Evolutionary conservation across 768 basidiomycete species (phyloP).

Genomic region (Hygrophoropsis aurantiaca): DNA sequence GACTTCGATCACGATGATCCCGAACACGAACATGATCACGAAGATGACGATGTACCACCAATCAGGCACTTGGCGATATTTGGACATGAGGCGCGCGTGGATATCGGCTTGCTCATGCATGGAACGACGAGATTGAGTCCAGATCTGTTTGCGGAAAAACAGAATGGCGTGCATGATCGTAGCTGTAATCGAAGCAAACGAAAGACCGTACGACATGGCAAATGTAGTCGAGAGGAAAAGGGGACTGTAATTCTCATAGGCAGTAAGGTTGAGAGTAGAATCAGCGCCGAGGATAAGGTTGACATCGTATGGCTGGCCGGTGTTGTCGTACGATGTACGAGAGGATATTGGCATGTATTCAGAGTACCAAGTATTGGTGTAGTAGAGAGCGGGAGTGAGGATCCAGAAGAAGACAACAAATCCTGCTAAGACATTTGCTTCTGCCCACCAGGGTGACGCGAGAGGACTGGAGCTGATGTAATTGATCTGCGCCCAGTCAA

Average conservation of each 20-base stretch:
- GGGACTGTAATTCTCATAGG: conserved; percentile 58
- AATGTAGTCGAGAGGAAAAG: conserved; percentile 70
- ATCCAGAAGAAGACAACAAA: conserved; percentile 75
- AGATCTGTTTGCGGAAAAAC: conserved; percentile 80
- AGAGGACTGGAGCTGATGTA: conserved; percentile 48
- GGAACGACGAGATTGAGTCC: conserved; percentile 65
- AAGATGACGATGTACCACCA: conserved; percentile 78
- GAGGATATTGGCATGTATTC: conserved; percentile 67
- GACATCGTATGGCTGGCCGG: conserved; percentile 57
- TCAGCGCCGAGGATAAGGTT: conserved; percentile 52
- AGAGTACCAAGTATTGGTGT: conserved; percentile 63
- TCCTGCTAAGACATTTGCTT: conserved; percentile 63
- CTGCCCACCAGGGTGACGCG: conserved; percentile 82
- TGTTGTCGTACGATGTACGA: conserved; percentile 66
- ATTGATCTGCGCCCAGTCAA: conserved; percentile 76
- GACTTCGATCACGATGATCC: conserved; percentile 44
- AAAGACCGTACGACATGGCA: conserved; percentile 75
- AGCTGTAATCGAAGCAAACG: conserved; percentile 80
- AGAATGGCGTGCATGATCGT: conserved; percentile 72
- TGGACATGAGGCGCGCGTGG: conserved; percentile 74
- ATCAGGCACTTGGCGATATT: conserved; percentile 69
- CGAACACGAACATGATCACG: conserved; percentile 48
- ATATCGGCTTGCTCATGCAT: conserved; percentile 82
- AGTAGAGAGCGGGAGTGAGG: conserved; percentile 64
- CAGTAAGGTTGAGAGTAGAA: conserved; percentile 52